Evolutionary conservation across 2,329 filamentous ascomycete species (phyloP).

Genomic region (Xylariales sp.): DNA sequence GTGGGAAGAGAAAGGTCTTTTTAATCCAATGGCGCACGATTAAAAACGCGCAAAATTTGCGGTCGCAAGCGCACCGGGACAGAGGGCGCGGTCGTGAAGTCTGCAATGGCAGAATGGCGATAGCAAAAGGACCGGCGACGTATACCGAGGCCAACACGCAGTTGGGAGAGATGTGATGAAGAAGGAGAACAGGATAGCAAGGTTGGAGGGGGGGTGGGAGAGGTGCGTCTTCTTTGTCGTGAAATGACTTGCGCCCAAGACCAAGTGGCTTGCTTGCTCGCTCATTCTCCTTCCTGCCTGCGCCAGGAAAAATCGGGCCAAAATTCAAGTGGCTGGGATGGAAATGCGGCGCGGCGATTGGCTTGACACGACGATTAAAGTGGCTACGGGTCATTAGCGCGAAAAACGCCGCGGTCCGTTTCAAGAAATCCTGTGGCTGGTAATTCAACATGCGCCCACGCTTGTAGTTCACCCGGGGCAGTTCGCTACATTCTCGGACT

Average conservation of each 20-base stretch:
- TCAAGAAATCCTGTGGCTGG: not conserved
- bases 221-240: not conserved
- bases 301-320: not conserved
- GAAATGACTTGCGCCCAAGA: not conserved
- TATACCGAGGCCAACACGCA: not conserved
- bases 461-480: no score
- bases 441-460: no score
- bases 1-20: no score
- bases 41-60: no score
- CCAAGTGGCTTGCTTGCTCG: not conserved
- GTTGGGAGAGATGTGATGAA: constrained; percentile 1
- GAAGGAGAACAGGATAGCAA: constrained; percentile 1
- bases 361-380: not conserved
- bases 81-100: not conserved
- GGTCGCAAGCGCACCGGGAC: no score
- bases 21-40: no score
- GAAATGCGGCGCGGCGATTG: not conserved
- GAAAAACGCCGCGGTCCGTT: not conserved
- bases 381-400: no score
- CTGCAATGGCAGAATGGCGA: not conserved
- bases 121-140: not conserved
- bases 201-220: not conserved
- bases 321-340: constrained; percentile 7
- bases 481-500: no score
- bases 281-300: no score